Evolutionary conservation across 1,284 basidiomycete species (phyloP).

Genomic region (Papiliotrema laurentii): DNA sequence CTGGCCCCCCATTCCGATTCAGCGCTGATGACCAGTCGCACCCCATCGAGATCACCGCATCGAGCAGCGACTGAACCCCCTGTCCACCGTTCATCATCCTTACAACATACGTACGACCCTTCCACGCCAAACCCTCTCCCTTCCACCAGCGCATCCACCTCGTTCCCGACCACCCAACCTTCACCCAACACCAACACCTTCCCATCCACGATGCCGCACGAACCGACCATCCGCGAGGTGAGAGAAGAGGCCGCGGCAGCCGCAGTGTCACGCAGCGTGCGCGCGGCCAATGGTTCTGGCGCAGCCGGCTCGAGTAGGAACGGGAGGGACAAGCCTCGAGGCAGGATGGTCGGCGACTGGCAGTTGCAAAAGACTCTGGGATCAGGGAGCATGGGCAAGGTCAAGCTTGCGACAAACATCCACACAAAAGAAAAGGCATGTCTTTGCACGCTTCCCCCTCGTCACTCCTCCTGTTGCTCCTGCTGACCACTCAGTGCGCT

Average conservation of each 20-base stretch:
- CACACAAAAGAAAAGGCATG: conserved; percentile 86
- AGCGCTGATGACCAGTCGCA: conserved; percentile 17
- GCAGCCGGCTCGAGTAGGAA: not conserved
- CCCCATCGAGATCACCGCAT: conserved; percentile 39
- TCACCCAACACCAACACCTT: too few species aligned
- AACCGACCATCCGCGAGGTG: conserved; percentile 34
- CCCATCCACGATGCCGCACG: conserved; percentile 24
- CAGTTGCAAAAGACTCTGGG: conserved; percentile 95
- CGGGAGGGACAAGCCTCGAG: conserved; percentile 4
- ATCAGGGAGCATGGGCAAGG: conserved; percentile 98
- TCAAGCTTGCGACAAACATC: conserved; percentile 91
- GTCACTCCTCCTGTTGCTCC: too few species aligned
- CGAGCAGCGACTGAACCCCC: conserved; percentile 26
- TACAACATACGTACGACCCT: not conserved
- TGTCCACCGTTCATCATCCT: conserved; percentile 8
- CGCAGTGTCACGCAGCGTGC: conserved; percentile 18
- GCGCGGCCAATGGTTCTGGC: conserved; percentile 1
- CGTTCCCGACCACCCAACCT: too few species aligned
- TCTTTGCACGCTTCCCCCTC: conserved; percentile 10
- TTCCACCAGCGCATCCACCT: conserved; percentile 2
- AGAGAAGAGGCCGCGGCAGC: conserved; percentile 20
- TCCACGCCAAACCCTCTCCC: not conserved
- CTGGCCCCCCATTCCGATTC: not conserved
- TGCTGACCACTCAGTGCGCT: conserved; percentile 62
- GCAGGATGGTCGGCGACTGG: conserved; percentile 72